Conservation (phyloP, 257 asterid genomes). For the Przewalskia tangutica region DNA sequence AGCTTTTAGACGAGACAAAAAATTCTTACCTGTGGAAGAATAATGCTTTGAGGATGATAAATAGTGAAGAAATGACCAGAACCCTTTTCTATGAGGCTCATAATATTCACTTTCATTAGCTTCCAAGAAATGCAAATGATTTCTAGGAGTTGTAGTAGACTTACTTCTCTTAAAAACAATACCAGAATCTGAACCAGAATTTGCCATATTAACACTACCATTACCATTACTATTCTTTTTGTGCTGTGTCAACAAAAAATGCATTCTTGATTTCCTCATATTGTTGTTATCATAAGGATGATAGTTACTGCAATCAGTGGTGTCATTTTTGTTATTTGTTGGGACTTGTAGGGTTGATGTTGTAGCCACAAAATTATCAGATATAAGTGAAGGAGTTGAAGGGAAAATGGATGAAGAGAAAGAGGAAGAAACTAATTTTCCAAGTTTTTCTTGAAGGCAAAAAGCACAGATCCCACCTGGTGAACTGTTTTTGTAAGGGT, state of each 20-base stretch:
- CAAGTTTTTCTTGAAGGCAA: slow-evolving; percentile 21
- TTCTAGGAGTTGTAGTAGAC: slow-evolving; percentile 57
- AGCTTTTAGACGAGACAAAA: background rate
- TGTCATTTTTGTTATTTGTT: slow-evolving; percentile 2
- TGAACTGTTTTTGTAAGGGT: slow-evolving; percentile 70
- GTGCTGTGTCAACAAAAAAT: slow-evolving; percentile 39
- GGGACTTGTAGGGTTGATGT: slow-evolving; percentile 22
- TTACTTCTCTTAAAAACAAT: slow-evolving; percentile 76
- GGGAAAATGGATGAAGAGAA: slow-evolving; percentile 58
- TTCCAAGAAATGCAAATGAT: slow-evolving; percentile 49
- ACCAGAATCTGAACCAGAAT: slow-evolving; percentile 15
- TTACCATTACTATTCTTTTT: slow-evolving; percentile 26
- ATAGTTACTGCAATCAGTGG: slow-evolving; percentile 5
- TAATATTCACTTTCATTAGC: slow-evolving; percentile 33
- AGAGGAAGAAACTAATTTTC: slow-evolving; percentile 88
- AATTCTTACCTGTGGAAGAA: background rate
- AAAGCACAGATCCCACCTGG: slow-evolving; percentile 97
- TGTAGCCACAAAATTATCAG: slow-evolving; percentile 41
- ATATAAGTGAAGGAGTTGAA: slow-evolving; percentile 68
- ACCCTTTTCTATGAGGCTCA: slow-evolving; percentile 42
- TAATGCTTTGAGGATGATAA: slow-evolving; percentile 23
- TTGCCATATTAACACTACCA: background rate
- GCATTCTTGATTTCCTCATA: slow-evolving; percentile 41
- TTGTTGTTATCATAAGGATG: slow-evolving; percentile 14
- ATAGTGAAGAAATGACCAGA: slow-evolving; percentile 82